These are phyloP conservation scores for Hypomontagnella monticulosa DNA, from an alignment of 495 filamentous ascomycete genomes.

Conservation along the genomic window DNA sequence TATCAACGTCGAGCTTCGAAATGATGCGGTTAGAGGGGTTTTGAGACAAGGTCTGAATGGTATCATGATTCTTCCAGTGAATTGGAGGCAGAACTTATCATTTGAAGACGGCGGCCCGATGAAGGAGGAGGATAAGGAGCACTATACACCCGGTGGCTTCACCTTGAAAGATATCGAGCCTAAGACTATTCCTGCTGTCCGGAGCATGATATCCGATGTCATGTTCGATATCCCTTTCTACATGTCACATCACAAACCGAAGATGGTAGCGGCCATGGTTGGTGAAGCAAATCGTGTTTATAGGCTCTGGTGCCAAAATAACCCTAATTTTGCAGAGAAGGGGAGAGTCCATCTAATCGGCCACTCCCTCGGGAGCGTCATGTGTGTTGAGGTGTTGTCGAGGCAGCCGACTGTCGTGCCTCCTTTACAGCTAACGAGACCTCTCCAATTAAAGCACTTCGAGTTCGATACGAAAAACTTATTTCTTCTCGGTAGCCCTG, in stretches of 20 bases:
- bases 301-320: conserved; percentile 90
- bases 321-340: conserved; percentile 79
- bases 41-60: conserved; percentile 72
- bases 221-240: conserved; percentile 99
- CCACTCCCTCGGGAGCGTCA: conserved; percentile 91
- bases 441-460: conserved; percentile 68
- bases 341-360: conserved; percentile 93
- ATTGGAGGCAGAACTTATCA: conserved; percentile 88
- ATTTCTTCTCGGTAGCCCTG: conserved; percentile 92
- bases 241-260: conserved; percentile 91
- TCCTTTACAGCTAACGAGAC: conserved; percentile 60
- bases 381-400: conserved; percentile 90
- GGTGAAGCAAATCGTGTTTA: conserved; percentile 93
- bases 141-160: conserved; percentile 71
- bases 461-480: conserved; percentile 91
- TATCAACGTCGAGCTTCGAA: conserved; percentile 85
- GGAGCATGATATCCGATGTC: conserved; percentile 91
- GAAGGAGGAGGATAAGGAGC: conserved; percentile 58
- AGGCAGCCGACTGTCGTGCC: conserved; percentile 78
- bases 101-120: conserved; percentile 77
- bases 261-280: conserved; percentile 92
- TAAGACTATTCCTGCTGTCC: conserved; percentile 85
- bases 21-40: conserved; percentile 73
- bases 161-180: conserved; percentile 90
- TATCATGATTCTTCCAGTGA: conserved; percentile 69